Base-by-base conservation (phyloP, 2,329 filamentous ascomycete genomes). In the Aspergillus tubingensis region DNA sequence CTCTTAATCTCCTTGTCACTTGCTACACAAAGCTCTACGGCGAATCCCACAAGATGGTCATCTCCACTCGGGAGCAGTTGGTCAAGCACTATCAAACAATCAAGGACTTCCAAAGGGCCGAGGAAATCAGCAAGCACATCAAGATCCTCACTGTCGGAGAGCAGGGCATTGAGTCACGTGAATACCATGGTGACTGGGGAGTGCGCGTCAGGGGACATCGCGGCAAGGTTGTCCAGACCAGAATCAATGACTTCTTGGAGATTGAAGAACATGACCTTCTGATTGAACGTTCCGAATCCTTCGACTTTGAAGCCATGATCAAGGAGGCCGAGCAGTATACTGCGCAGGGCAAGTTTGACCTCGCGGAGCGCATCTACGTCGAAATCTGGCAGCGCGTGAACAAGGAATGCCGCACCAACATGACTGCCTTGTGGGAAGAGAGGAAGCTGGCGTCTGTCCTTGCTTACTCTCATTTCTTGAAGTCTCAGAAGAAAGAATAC, bases 321-420 rank as follows among this genome's bases (percentile, higher is more conserved):
- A 70, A 68, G 19, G 69, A 71, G 32, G 80, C 79, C 1, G 72
- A 80, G 55, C 71, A 70, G 6, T 75, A 79, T 58, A 60, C 71
- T 13, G 68, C 74, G 0, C 68, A 72, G 38, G 70, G 74, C 23
- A 64, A 70, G 58, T 62, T 67, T 61, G 72, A 67, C 60, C 74
- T 65, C n/a, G 81, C 81, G 0, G 81, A 84, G 65, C 73, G 75
- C 41, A 73, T 74, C 2, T 84, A 82, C 51, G 76, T 83, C 15
- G 79, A 83, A 60, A 74, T 82, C 4, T 85, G 82, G 82, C 78
- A 81, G 67, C 78, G 78, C n/a, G 72, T 80, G 2, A 82, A 79
- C n/a, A 75, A 74, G 43, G 78, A 79, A 57, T 81, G 76, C 60
- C 80, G 79, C 23, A 68, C 70, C 8, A 74, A 78, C 23, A 74